A percentile compares a stretch with the other conserved stretches of the same genome.
Conservation (phyloP, 2,329 filamentous ascomycete genomes). For the Nakataea oryzae region DNA sequence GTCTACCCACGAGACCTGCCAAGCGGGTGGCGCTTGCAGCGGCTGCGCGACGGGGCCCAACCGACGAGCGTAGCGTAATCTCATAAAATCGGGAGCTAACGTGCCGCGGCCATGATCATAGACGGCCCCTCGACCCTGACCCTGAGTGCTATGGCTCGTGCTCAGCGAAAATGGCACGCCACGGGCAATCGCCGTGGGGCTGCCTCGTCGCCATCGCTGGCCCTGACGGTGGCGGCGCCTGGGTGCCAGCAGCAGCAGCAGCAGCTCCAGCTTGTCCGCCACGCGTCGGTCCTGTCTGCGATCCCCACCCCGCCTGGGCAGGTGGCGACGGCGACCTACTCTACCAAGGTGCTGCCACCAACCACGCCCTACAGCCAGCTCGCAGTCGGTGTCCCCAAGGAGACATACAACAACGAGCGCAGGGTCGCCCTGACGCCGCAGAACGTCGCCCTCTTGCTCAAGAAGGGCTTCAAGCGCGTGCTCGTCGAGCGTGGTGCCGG, state of each 20-base stretch:
- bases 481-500: slow-evolving; percentile 78
- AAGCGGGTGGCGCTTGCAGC: neutral
- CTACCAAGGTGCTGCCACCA: slow-evolving; percentile 27
- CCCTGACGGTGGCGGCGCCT: slow-evolving; percentile 9
- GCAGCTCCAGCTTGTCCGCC: slow-evolving; percentile 26
- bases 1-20: neutral
- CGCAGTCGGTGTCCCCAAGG: slow-evolving; percentile 68
- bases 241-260: slow-evolving; percentile 13
- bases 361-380: slow-evolving; percentile 59
- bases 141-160: neutral
- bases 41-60: too few species aligned
- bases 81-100: neutral
- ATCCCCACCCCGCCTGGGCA: slow-evolving; percentile 11
- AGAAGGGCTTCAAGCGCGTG: slow-evolving; percentile 73
- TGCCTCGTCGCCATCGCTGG: slow-evolving; percentile 9
- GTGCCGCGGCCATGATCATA: neutral
- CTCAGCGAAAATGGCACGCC: slow-evolving; percentile 24
- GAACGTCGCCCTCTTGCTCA: slow-evolving; percentile 71
- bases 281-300: slow-evolving; percentile 24
- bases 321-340: slow-evolving; percentile 19
- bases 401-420: slow-evolving; percentile 69
- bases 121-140: neutral
- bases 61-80: too few species aligned
- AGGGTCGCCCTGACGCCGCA: slow-evolving; percentile 78
- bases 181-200: slow-evolving; percentile 17